A percentile compares a stretch with the other conserved stretches of the same genome.
These are phyloP conservation scores for Plicaturopsis crispa DNA, from an alignment of 768 basidiomycete genomes.

Conservation along the genomic window DNA sequence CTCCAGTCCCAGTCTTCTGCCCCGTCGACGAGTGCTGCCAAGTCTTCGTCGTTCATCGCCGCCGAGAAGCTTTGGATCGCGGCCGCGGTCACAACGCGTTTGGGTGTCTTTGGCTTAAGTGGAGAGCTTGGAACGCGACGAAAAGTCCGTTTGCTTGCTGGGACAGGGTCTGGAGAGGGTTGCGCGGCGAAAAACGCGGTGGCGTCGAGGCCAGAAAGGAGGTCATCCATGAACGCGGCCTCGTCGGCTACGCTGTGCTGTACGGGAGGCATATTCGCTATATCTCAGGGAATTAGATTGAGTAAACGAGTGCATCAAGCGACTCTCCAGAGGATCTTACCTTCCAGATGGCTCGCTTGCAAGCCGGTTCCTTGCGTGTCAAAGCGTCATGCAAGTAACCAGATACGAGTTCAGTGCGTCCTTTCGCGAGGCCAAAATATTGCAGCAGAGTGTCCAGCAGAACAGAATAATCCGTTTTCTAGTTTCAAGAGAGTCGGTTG, in stretches of 20 bases:
- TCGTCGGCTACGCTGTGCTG: conserved; percentile 38
- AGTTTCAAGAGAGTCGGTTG: no score
- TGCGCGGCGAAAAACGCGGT: conserved; percentile 37
- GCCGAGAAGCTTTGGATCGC: conserved; percentile 2
- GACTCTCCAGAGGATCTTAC: no score
- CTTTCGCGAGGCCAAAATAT: no score
- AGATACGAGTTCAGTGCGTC: no score
- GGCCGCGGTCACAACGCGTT: conserved; percentile 9
- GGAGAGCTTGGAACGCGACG: conserved; percentile 1
- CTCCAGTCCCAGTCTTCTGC: conserved; percentile 68
- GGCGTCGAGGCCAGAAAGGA: conserved; percentile 49
- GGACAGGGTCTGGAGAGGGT: conserved; percentile 26
- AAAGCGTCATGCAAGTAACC: no score
- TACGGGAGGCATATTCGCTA: conserved; percentile 33
- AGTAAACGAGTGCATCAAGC: no score
- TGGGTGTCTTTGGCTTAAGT: conserved; percentile 5
- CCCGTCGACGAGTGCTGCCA: conserved; percentile 49
- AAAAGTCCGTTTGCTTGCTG: conserved; percentile 6
- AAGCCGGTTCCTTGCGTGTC: no score
- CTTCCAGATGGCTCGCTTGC: no score
- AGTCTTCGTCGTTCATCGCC: conserved; percentile 36
- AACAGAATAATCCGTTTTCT: no score
- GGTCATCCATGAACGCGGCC: conserved; percentile 46
- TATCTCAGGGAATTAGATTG: no score
- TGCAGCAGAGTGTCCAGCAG: no score